Evolutionary conservation across 169 alveolate genomes (phyloP).

Genomic region (Cryptosporidium meleagridis): DNA sequence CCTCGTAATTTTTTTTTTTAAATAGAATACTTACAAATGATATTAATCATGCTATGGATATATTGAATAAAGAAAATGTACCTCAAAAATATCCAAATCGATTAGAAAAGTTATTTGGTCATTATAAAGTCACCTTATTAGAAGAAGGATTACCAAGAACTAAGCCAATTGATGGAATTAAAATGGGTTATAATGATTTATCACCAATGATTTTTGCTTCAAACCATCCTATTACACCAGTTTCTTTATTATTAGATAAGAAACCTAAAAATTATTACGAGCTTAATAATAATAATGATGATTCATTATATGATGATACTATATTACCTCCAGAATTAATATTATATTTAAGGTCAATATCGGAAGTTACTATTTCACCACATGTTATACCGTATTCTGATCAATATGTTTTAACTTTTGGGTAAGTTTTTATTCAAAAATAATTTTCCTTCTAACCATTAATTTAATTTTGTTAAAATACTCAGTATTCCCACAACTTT

Average conservation of each 20-base stretch:
- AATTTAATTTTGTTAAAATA: not conserved
- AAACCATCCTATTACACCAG: slow-evolving; percentile 68
- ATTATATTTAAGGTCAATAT: slow-evolving; percentile 28
- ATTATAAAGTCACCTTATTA: slow-evolving; percentile 24
- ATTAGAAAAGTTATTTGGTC: slow-evolving; percentile 57
- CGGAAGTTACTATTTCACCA: slow-evolving; percentile 47
- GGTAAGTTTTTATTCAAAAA: slow-evolving; percentile 22
- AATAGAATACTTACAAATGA: slow-evolving; percentile 40
- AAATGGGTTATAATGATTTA: slow-evolving; percentile 38
- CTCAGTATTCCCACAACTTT: slow-evolving; percentile 39
- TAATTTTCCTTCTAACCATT: not conserved
- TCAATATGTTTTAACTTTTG: slow-evolving; percentile 49
- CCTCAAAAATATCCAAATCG: slow-evolving; percentile 1
- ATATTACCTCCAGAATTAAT: slow-evolving; percentile 25
- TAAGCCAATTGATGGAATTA: slow-evolving; percentile 20
- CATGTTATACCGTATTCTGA: slow-evolving; percentile 23
- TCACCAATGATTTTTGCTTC: slow-evolving; percentile 69
- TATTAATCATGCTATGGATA: slow-evolving; percentile 22
- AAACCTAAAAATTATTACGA: not conserved
- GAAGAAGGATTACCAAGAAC: slow-evolving; percentile 39
- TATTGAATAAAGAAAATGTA: not conserved
- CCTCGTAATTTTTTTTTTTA: too few species aligned
- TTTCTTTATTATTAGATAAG: slow-evolving; percentile 35
- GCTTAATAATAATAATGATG: not conserved
- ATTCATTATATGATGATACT: slow-evolving; percentile 9